A percentile compares a stretch with the other conserved stretches of the same genome.
Conservation (phyloP, 306 rosid genomes). For the Gastrolobium villosum region DNA sequence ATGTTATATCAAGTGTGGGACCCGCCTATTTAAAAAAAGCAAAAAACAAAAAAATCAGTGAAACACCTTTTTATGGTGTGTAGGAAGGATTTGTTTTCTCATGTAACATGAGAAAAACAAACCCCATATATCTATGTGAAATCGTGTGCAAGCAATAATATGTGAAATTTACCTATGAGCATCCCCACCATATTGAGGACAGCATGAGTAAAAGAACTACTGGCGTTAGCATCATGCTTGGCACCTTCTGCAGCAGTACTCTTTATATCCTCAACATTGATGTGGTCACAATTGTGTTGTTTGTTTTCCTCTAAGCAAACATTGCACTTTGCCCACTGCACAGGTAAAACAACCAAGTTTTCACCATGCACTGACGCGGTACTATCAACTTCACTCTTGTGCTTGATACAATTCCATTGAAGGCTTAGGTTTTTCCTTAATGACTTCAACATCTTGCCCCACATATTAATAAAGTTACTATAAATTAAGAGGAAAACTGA, state of each 20-base stretch:
- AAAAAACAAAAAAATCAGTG: too few relatives aligned
- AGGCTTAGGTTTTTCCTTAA: conserved; percentile 20
- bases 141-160: not conserved
- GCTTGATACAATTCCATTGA: conserved; percentile 30
- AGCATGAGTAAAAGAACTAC: conserved; percentile 66
- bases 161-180: conserved; percentile 67
- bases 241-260: conserved; percentile 18
- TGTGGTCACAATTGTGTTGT: conserved; percentile 51
- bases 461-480: not conserved
- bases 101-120: too few relatives aligned
- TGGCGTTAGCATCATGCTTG: conserved; percentile 52
- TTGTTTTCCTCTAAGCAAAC: conserved; percentile 65
- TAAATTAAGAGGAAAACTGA: not conserved
- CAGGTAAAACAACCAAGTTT: not conserved
- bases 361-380: conserved; percentile 47
- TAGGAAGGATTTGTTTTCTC: too few relatives aligned
- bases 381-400: conserved; percentile 44
- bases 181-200: conserved; percentile 85
- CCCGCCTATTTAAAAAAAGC: too few relatives aligned
- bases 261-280: conserved; percentile 11
- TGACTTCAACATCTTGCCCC: conserved; percentile 49
- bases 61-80: too few relatives aligned
- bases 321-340: conserved; percentile 40
- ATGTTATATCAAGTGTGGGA: too few relatives aligned
- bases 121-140: not conserved